Percentiles rank a stretch among this genome's conserved stretches.
These are phyloP conservation scores for Cutaneotrichosporon arboriforme DNA, from an alignment of 1,284 basidiomycete genomes.

Conservation along the genomic window DNA sequence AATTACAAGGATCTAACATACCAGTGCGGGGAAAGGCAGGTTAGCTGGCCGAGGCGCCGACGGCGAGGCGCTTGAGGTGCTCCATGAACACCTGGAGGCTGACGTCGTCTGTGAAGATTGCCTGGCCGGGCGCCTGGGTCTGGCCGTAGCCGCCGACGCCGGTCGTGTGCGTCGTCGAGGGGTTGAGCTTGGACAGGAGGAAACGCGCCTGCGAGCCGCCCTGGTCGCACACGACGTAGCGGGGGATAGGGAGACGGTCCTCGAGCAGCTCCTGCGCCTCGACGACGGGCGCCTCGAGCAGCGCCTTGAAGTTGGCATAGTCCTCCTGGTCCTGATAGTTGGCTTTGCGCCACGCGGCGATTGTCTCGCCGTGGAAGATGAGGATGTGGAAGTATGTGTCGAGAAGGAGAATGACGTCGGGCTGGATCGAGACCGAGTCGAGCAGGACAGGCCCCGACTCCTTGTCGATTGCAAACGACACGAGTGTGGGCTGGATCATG, in stretches of 20 bases:
- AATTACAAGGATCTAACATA: constrained; percentile 4
- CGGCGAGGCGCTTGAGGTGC: constrained; percentile 72
- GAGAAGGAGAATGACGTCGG: constrained; percentile 92
- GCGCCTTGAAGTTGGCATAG: constrained; percentile 96
- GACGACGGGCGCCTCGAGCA: constrained; percentile 72
- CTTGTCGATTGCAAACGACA: constrained; percentile 95
- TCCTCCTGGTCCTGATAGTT: constrained; percentile 99
- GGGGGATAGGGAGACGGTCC: constrained; percentile 93
- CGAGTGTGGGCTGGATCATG: constrained; percentile 99
- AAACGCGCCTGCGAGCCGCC: constrained; percentile 97
- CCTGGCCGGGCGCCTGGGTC: constrained; percentile 64
- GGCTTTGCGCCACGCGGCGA: constrained; percentile 98
- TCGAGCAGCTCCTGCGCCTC: constrained; percentile 82
- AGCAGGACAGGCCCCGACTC: constrained; percentile 87
- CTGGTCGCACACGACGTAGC: constrained; percentile 97
- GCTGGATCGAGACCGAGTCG: constrained; percentile 95
- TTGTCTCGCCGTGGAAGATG: constrained; percentile 97
- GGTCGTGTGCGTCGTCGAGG: constrained; percentile 95
- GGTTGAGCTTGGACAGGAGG: constrained; percentile 92
- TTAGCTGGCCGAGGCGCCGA: constrained; percentile 45
- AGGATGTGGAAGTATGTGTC: constrained; percentile 99
- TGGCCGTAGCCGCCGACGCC: constrained; percentile 66
- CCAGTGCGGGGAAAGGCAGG: not conserved
- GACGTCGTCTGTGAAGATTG: constrained; percentile 99
- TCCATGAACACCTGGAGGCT: constrained; percentile 96